Evolutionary conservation across 768 basidiomycete genomes (phyloP).

Genomic region (Dictyophora rubrovolvata): DNA sequence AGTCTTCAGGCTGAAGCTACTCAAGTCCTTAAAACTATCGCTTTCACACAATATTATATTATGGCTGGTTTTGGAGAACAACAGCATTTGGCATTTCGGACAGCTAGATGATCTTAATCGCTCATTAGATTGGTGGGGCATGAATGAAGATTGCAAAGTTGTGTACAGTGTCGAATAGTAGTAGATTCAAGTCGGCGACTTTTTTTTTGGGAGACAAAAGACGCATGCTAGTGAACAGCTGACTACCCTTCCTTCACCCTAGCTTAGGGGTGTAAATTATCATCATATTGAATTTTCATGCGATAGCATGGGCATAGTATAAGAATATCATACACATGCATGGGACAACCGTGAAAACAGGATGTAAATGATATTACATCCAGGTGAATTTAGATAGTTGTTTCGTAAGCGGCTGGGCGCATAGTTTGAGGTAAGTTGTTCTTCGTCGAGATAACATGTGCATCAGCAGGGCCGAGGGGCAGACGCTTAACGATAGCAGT

Average conservation of each 20-base stretch:
- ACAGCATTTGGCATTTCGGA: slow-evolving; percentile 22
- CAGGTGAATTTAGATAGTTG: slow-evolving; percentile 66
- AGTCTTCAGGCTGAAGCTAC: slow-evolving; percentile 52
- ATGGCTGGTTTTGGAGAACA: slow-evolving; percentile 49
- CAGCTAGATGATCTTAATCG: slow-evolving; percentile 41
- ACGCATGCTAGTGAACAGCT: too few species aligned
- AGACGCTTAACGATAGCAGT: slow-evolving; percentile 78
- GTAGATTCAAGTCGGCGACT: background rate
- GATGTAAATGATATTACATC: background rate
- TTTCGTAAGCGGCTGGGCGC: slow-evolving; percentile 89
- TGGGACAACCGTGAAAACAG: background rate
- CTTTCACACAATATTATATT: slow-evolving; percentile 30
- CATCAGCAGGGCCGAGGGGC: slow-evolving; percentile 72
- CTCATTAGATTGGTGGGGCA: slow-evolving; percentile 61
- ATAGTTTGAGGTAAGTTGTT: slow-evolving; percentile 89
- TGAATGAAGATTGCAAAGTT: slow-evolving; percentile 43
- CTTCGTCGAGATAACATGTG: slow-evolving; percentile 58
- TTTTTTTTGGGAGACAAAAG: background rate
- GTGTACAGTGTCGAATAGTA: slow-evolving; percentile 10
- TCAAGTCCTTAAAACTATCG: slow-evolving; percentile 31
- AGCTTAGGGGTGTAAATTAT: too few species aligned
- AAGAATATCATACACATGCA: background rate
- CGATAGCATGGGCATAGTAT: background rate
- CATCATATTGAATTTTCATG: background rate
- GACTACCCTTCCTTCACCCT: too few species aligned